Evolutionary conservation across 1,139 yeast genomes (phyloP).

Genomic region (Suhomyces coccinellae): DNA sequence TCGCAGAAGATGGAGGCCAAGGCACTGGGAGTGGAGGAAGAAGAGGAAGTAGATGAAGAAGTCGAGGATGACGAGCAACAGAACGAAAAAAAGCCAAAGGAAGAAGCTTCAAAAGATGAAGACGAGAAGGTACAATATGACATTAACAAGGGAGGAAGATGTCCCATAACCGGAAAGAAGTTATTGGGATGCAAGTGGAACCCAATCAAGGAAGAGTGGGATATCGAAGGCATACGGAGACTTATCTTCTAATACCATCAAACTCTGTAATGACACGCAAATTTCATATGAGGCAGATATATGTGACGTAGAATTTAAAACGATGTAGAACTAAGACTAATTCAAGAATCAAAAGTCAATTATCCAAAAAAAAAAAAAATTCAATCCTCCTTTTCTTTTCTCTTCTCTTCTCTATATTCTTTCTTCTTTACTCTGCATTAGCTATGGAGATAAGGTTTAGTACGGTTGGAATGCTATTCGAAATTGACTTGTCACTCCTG

Average conservation of each 20-base stretch:
- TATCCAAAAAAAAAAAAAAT: no score
- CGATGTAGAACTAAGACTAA: no score
- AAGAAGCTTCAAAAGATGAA: conserved; percentile 16
- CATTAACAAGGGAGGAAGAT: conserved; percentile 61
- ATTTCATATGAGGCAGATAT: no score
- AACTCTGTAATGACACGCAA: background rate
- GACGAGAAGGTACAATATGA: conserved; percentile 17
- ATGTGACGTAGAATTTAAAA: no score
- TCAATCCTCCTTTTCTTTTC: no score
- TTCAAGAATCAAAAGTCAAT: no score
- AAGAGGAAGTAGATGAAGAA: conserved; percentile 18
- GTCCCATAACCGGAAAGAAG: conserved; percentile 80
- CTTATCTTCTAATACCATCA: conserved; percentile 47
- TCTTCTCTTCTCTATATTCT: no score
- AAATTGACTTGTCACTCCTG: background rate
- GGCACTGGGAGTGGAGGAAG: conserved; percentile 11
- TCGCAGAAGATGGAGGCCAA: conserved; percentile 20
- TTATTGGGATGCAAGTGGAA: conserved; percentile 74
- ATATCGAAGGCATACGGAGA: conserved; percentile 71
- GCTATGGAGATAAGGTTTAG: no score
- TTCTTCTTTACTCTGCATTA: no score
- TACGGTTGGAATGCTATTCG: no score
- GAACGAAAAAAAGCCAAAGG: conserved; percentile 18
- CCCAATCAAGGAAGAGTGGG: conserved; percentile 60
- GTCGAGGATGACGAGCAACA: conserved; percentile 13